A percentile compares a stretch with the other conserved stretches of the same genome.
phyloP scores from a whole-genome alignment of 345 rosid genomes.

The Linum usitatissimum region DNA sequence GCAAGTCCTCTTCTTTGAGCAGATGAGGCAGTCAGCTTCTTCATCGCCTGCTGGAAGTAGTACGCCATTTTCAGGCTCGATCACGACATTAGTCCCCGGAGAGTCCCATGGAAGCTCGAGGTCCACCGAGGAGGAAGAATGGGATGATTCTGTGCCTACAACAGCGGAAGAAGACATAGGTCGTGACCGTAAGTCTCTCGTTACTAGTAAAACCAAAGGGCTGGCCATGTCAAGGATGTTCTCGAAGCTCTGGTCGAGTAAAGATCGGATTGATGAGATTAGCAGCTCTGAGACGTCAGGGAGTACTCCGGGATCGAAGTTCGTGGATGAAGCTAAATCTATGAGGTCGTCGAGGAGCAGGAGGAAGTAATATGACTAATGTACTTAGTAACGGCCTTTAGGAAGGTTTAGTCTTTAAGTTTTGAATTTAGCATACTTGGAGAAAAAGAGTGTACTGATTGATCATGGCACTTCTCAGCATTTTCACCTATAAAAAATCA shows the following conservation, averaged over 20 bases:
- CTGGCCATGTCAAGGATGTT: slow-evolving; percentile 40
- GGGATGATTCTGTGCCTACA: slow-evolving; percentile 64
- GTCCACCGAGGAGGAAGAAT: slow-evolving; percentile 87
- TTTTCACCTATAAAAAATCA: no score
- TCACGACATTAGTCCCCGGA: slow-evolving; percentile 34
- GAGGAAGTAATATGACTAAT: slow-evolving; percentile 13
- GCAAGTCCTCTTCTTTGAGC: slow-evolving; percentile 29
- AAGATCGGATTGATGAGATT: slow-evolving; percentile 49
- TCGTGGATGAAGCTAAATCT: slow-evolving; percentile 59
- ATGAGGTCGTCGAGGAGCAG: slow-evolving; percentile 55
- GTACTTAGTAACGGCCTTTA: no score
- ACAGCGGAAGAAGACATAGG: slow-evolving; percentile 40
- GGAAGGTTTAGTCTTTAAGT: no score
- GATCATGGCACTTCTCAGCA: no score
- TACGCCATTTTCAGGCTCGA: slow-evolving; percentile 44
- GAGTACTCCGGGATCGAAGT: slow-evolving; percentile 35
- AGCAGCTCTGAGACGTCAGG: slow-evolving; percentile 51
- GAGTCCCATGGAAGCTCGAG: slow-evolving; percentile 82
- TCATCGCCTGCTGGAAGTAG: slow-evolving; percentile 32
- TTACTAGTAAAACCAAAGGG: slow-evolving; percentile 43
- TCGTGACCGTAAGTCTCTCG: slow-evolving; percentile 18
- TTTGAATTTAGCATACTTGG: no score
- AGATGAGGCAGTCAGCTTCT: slow-evolving; percentile 24
- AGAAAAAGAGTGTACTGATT: no score
- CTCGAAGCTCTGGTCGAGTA: slow-evolving; percentile 54